Conservation (phyloP, 2,329 filamentous ascomycete genomes). For the Hyphodiscus sp. region DNA sequence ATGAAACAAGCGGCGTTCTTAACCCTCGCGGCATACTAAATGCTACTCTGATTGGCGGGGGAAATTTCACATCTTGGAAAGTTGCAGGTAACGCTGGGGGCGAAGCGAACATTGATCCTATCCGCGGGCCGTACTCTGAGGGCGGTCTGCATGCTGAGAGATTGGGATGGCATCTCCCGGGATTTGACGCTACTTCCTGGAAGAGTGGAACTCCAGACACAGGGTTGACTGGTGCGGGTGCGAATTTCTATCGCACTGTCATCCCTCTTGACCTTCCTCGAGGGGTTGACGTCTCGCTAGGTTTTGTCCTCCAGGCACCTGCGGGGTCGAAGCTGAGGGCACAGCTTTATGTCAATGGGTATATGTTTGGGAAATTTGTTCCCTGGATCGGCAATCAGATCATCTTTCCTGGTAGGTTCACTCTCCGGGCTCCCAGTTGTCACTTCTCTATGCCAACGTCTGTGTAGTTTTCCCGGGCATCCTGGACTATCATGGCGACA, state of each 20-base stretch:
- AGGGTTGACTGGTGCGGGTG: slow-evolving; percentile 43
- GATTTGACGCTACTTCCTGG: slow-evolving; percentile 38
- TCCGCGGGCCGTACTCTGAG: slow-evolving; percentile 30
- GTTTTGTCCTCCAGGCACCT: slow-evolving; percentile 45
- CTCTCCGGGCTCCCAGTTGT: too few species aligned
- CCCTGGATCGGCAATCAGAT: slow-evolving; percentile 56
- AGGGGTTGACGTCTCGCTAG: slow-evolving; percentile 49
- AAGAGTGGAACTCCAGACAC: slow-evolving; percentile 18
- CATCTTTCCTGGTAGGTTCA: slow-evolving; percentile 39
- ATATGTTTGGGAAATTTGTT: slow-evolving; percentile 55
- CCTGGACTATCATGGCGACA: slow-evolving; percentile 50
- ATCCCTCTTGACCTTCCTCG: slow-evolving; percentile 44
- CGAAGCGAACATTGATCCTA: background rate
- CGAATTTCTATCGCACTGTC: slow-evolving; percentile 49
- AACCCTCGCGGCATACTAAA: slow-evolving; percentile 46
- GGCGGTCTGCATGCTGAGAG: slow-evolving; percentile 52
- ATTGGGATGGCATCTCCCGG: slow-evolving; percentile 51
- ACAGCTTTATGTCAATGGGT: slow-evolving; percentile 58
- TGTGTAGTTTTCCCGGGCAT: slow-evolving; percentile 47
- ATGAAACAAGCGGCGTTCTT: slow-evolving; percentile 42
- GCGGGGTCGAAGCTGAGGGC: slow-evolving; percentile 41
- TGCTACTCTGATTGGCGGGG: slow-evolving; percentile 40
- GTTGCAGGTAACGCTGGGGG: background rate
- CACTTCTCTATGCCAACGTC: background rate
- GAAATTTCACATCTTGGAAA: background rate